phyloP scores from a whole-genome alignment of 768 basidiomycete species.

The Boletellus ananas region DNA sequence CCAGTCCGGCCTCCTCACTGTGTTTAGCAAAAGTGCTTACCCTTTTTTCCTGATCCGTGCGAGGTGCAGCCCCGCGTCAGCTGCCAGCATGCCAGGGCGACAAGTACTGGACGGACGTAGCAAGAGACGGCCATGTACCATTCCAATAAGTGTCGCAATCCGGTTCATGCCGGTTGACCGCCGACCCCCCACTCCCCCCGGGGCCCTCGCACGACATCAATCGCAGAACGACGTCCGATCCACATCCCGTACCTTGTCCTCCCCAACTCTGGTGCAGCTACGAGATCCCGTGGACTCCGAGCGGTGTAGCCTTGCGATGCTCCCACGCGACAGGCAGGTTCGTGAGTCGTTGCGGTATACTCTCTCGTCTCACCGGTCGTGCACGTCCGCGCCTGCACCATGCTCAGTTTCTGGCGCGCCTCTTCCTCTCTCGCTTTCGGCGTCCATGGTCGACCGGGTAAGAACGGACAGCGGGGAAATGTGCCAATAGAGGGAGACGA shows the following conservation, averaged over 20 bases:
- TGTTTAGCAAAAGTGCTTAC: no score
- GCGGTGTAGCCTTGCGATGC: constrained; percentile 21
- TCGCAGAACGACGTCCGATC: background rate
- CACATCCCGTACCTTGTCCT: constrained; percentile 15
- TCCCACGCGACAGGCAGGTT: constrained; percentile 23
- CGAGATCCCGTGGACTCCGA: constrained; percentile 21
- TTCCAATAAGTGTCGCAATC: constrained; percentile 27
- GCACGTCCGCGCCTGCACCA: constrained; percentile 24
- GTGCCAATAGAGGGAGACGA: background rate
- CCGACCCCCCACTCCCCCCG: constrained; percentile 25
- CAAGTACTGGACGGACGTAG: no score
- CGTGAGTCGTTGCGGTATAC: constrained; percentile 27
- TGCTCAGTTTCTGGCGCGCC: constrained; percentile 25
- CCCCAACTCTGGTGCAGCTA: constrained; percentile 18
- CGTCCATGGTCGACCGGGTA: background rate
- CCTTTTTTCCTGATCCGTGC: constrained; percentile 19
- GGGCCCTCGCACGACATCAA: constrained; percentile 12
- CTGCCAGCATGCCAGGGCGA: no score
- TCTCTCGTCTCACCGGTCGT: constrained; percentile 24
- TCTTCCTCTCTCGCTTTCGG: constrained; percentile 18
- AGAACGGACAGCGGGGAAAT: background rate
- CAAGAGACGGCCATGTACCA: constrained; percentile 29
- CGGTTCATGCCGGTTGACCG: constrained; percentile 25
- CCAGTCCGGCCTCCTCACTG: constrained; percentile 67
- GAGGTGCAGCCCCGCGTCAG: constrained; percentile 26